Percentiles rank a stretch among this genome's conserved stretches.
Conservation (phyloP, 768 basidiomycete species). For the Coprinopsis cinerea region DNA sequence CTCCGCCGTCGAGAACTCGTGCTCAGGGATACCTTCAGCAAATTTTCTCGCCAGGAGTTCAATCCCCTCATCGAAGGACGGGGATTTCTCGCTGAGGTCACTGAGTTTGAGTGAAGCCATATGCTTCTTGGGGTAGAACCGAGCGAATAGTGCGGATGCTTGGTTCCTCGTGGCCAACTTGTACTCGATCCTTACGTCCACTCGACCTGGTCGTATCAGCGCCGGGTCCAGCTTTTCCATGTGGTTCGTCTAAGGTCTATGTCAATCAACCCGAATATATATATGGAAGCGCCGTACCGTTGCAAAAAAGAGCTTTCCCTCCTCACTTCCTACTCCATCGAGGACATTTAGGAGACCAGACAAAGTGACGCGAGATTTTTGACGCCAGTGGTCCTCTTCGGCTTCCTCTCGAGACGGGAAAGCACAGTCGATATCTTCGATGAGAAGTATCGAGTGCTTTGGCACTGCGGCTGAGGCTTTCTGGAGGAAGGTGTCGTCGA, state of each 20-base stretch:
- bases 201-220: constrained; percentile 54
- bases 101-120: constrained; percentile 11
- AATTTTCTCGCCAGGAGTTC: constrained; percentile 35
- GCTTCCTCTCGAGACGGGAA: constrained; percentile 27
- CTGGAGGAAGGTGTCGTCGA: constrained; percentile 45
- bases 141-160: constrained; percentile 39
- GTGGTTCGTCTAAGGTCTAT: no score
- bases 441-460: constrained; percentile 46
- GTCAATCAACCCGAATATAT: no score
- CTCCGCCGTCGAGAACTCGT: constrained; percentile 53
- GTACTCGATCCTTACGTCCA: constrained; percentile 50
- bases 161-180: constrained; percentile 41
- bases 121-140: constrained; percentile 40
- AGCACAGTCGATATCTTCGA: constrained; percentile 60
- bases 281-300: constrained; percentile 35
- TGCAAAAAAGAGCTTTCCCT: constrained; percentile 56
- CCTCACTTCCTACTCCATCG: constrained; percentile 56
- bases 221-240: no score
- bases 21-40: constrained; percentile 34
- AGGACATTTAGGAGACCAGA: constrained; percentile 53
- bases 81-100: constrained; percentile 13
- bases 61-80: constrained; percentile 4
- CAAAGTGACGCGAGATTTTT: constrained; percentile 38
- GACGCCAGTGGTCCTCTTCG: constrained; percentile 19
- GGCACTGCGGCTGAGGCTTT: constrained; percentile 41